Percentiles rank a stretch among this genome's conserved stretches.
These are phyloP conservation scores for Geotrichum fermentans DNA, from an alignment of 1,139 yeast genomes.

Conservation along the genomic window DNA sequence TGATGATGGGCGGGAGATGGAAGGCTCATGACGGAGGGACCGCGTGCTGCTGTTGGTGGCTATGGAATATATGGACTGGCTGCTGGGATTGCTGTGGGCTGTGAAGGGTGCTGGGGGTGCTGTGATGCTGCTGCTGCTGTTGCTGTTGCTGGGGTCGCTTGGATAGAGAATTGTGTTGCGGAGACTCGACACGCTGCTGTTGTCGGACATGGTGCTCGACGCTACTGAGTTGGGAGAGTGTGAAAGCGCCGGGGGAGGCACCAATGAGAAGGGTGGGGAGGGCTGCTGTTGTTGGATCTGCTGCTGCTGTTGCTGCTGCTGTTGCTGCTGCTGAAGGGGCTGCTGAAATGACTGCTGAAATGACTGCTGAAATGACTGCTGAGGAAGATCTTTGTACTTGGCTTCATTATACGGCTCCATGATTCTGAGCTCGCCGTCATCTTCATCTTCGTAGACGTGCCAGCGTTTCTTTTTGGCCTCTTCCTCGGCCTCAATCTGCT, in stretches of 20 bases:
- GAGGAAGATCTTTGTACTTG: neutral
- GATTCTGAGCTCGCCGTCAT: conserved; percentile 6
- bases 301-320: conserved; percentile 10
- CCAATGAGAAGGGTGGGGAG: neutral
- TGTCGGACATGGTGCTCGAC: neutral
- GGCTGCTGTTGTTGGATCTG: conserved; percentile 1
- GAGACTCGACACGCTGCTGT: neutral
- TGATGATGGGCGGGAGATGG: neutral
- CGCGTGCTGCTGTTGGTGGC: neutral
- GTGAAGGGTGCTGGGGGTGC: neutral
- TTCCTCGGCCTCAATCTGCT: conserved; percentile 3
- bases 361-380: neutral
- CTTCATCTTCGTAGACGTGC: conserved; percentile 7
- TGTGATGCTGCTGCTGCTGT: neutral
- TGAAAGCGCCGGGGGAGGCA: neutral
- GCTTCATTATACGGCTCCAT: conserved; percentile 4
- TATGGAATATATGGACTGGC: neutral
- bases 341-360: conserved; percentile 1
- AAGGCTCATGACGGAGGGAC: neutral
- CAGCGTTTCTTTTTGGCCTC: conserved; percentile 8
- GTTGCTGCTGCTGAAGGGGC: conserved; percentile 1
- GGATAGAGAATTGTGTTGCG: no score
- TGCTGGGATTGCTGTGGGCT: neutral
- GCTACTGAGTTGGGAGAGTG: conserved; percentile 3
- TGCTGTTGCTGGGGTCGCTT: neutral